A percentile compares a stretch with the other conserved stretches of the same genome.
Evolutionary conservation across 257 asterid genomes (phyloP).

Genomic region (Mitragyna speciosa): DNA sequence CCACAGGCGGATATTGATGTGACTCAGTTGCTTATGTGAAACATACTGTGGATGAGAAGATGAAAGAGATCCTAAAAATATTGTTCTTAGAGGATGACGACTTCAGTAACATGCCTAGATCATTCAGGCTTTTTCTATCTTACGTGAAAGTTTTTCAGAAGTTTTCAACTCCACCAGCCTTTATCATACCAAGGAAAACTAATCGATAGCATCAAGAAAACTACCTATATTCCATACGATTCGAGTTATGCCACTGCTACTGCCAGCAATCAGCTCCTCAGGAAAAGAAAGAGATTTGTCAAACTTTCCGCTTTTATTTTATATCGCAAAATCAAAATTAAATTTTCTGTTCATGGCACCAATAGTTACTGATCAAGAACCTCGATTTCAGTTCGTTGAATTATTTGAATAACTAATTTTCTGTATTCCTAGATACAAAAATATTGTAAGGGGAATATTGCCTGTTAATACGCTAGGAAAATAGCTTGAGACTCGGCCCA

Average conservation of each 20-base stretch:
- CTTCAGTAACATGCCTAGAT: slow-evolving; percentile 24
- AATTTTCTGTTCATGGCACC: background rate
- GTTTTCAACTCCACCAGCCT: slow-evolving; percentile 55
- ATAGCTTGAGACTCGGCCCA: too few species aligned
- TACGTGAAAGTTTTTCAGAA: slow-evolving; percentile 51
- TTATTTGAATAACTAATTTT: background rate
- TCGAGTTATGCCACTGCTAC: background rate
- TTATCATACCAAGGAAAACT: slow-evolving; percentile 41
- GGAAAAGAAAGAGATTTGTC: background rate
- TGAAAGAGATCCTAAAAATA: slow-evolving; percentile 44
- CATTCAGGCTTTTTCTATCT: slow-evolving; percentile 37
- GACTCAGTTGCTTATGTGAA: slow-evolving; percentile 42
- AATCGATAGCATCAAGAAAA: slow-evolving; percentile 43
- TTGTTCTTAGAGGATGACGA: slow-evolving; percentile 31
- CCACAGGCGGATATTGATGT: slow-evolving; percentile 27
- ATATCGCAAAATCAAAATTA: background rate
- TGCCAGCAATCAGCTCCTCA: background rate
- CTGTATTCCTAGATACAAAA: too few species aligned
- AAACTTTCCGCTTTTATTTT: background rate
- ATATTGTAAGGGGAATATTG: too few species aligned
- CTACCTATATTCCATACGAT: slow-evolving; percentile 48
- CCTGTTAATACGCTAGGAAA: too few species aligned
- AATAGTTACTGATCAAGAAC: background rate
- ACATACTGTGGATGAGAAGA: slow-evolving; percentile 25
- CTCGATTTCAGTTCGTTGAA: background rate